These are phyloP conservation scores for Stephania japonica DNA, from an alignment of 164 flowering plant genomes.

Conservation along the genomic window DNA sequence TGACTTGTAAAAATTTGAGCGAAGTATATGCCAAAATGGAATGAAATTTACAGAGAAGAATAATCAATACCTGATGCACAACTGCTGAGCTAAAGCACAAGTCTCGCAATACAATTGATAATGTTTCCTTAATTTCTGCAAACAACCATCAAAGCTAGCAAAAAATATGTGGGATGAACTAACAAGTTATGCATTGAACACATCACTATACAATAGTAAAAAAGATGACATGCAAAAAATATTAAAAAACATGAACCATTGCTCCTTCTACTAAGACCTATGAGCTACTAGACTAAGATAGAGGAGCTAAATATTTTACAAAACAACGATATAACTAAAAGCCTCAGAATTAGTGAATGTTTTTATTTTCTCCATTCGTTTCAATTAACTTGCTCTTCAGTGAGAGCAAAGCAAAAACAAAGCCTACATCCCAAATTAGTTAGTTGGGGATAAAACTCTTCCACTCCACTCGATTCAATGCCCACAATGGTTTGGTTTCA, in stretches of 20 bases:
- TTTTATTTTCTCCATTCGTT: background rate
- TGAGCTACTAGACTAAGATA: background rate
- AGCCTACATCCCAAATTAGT: too few species aligned
- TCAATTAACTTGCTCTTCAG: background rate
- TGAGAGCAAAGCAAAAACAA: background rate
- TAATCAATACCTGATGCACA: slow-evolving; percentile 73
- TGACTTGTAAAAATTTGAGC: background rate
- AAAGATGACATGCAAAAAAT: background rate
- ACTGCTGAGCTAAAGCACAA: slow-evolving; percentile 80
- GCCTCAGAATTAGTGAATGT: background rate
- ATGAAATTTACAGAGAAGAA: background rate
- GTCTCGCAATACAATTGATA: slow-evolving; percentile 71
- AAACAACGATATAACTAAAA: background rate
- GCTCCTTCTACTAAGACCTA: background rate
- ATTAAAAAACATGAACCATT: background rate
- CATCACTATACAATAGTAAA: background rate
- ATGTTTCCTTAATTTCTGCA: slow-evolving; percentile 82
- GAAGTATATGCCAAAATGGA: background rate
- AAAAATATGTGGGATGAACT: background rate
- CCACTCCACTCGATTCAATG: too few species aligned
- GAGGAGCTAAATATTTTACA: background rate
- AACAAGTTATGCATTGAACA: background rate
- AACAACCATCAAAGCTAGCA: background rate
- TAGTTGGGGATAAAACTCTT: too few species aligned
- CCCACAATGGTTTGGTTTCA: too few species aligned